Base-by-base conservation (phyloP, 441 rosid genomes). In the Populus hybrid region DNA sequence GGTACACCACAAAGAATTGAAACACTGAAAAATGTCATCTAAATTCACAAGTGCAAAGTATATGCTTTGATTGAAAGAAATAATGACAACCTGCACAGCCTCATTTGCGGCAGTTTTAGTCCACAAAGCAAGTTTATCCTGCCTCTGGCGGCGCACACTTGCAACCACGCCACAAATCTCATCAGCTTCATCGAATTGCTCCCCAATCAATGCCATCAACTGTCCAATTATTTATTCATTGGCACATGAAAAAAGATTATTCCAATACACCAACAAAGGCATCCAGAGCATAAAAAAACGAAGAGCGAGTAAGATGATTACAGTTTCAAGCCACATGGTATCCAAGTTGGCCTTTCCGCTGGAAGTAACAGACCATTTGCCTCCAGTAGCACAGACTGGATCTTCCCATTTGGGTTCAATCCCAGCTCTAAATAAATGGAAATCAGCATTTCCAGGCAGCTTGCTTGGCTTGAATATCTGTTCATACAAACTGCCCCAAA, bases 381-480 rank as follows among this genome's bases (percentile, higher is more conserved):
- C 98, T 42, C 99, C 99, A 53, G 90, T 89, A 40, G 95, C 90
- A 80, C 97, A 94, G 75, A 89, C 89, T n/a, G 98, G 97, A 81
- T 96, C 98, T 83, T 96, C 99, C 98, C 98, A 94, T 70, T 92
- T 94, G 6, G 99, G 99, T 71, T 96, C 98, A 21, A 96, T 86
- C n/a, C 90, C 90, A 81, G 86, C 68, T 76, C 92, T 96, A 91
- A 94, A 96, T 81, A 97, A 88, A 73, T 96, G 91, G 53, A 93
- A 90, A 75, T 94, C 98, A 36, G 96, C 94, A 80, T 91, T 89
- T 0, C 8, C 80, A 23, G 86, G 72, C 75, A 96, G 84, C 81
- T 87, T 93, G 81, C 97, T 89, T 18, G 99, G 97, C 87, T 86
- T 87, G 86, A 93, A 89, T 79, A 89, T 86, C 75, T 90, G 92